phyloP scores from a whole-genome alignment of 805 yeast genomes.

The Hanseniaspora singularis region DNA sequence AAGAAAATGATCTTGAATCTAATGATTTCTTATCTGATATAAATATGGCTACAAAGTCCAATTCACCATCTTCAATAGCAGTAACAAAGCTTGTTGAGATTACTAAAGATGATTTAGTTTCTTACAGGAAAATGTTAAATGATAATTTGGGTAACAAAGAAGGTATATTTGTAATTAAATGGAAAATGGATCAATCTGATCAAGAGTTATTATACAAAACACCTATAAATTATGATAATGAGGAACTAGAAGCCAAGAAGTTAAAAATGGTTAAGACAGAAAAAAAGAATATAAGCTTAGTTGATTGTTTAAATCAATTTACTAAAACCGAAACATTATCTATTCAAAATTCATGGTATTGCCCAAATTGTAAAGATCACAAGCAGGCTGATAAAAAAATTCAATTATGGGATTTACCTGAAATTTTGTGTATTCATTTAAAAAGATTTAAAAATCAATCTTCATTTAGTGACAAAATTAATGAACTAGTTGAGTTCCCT shows the following conservation, averaged over 20 bases:
- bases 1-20: no score
- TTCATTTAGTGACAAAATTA: slow-evolving; percentile 81
- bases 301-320: slow-evolving; percentile 64
- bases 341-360: slow-evolving; percentile 84
- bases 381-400: slow-evolving; percentile 83
- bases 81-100: no score
- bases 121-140: background rate
- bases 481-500: slow-evolving; percentile 75
- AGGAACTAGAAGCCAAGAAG: slow-evolving; percentile 4
- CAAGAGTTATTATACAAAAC: slow-evolving; percentile 24
- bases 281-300: slow-evolving; percentile 41
- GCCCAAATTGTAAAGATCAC: slow-evolving; percentile 80
- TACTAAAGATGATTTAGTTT: background rate
- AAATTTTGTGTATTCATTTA: slow-evolving; percentile 75
- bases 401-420: slow-evolving; percentile 90
- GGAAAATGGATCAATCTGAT: slow-evolving; percentile 37
- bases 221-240: slow-evolving; percentile 2
- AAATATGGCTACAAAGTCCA: no score
- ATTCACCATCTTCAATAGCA: no score
- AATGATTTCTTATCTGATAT: no score
- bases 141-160: background rate
- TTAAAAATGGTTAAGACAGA: slow-evolving; percentile 21
- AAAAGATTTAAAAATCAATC: slow-evolving; percentile 80
- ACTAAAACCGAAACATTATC: slow-evolving; percentile 76
- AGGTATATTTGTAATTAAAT: slow-evolving; percentile 12